Evolutionary conservation across 331 rosid species (phyloP).

Genomic region (Malus hybrid): DNA sequence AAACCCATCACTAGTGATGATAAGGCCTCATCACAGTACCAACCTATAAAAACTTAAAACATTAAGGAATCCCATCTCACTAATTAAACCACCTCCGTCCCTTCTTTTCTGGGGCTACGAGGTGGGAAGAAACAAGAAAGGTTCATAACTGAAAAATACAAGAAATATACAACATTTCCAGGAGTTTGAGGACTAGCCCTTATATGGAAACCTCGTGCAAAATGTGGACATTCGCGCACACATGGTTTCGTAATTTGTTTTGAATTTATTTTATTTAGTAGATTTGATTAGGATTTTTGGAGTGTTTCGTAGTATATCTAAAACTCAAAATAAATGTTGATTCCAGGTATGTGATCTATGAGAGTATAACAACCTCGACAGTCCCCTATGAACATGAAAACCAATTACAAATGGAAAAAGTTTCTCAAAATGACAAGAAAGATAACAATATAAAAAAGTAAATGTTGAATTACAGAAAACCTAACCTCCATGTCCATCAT

Average conservation of each 20-base stretch:
- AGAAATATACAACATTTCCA: background rate
- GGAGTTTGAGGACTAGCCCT: background rate
- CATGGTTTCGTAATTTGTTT: no score
- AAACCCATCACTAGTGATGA: slow-evolving; percentile 21
- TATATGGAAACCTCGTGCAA: background rate
- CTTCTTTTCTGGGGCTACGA: no score
- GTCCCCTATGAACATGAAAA: background rate
- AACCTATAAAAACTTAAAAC: background rate
- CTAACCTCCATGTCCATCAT: slow-evolving; percentile 98
- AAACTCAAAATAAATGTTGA: background rate
- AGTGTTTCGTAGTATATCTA: background rate
- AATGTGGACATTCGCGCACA: no score
- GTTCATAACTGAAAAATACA: background rate
- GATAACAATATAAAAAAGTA: background rate
- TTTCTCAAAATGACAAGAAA: no score
- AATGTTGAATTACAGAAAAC: background rate
- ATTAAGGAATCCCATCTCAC: background rate
- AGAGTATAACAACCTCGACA: no score
- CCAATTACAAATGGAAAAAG: background rate
- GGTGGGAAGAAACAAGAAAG: background rate
- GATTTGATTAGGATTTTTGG: background rate
- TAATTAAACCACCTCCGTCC: background rate
- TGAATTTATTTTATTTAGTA: no score
- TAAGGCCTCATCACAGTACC: background rate
- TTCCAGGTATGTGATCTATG: no score